Evolutionary conservation across 176 grass and related monocot species (phyloP).

Genomic region (Themeda triandra): DNA sequence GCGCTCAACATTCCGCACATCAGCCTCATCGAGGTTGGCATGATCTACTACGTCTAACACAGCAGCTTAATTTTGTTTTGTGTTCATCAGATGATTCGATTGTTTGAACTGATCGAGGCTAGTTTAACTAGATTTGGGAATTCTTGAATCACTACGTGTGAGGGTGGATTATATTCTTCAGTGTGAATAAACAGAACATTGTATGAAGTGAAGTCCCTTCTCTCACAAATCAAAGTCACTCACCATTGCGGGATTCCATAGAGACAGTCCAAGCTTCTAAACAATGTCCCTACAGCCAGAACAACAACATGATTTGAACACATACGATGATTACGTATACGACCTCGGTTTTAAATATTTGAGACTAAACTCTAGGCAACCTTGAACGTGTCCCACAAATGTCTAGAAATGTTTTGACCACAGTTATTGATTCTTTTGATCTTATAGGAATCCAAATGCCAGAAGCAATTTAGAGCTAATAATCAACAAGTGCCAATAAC

Average conservation of each 20-base stretch:
- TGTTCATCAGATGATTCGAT: not conserved
- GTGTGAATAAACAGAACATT: slow-evolving; percentile 1
- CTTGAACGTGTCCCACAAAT: no score
- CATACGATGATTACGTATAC: no score
- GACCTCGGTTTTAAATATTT: no score
- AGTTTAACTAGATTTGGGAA: not conserved
- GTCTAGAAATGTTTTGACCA: no score
- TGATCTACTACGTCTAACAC: slow-evolving; percentile 73
- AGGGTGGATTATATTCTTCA: not conserved
- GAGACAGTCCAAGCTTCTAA: no score
- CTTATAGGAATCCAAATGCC: no score
- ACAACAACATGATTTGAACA: no score
- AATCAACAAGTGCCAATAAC: no score
- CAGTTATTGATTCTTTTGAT: no score
- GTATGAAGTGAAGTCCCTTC: not conserved
- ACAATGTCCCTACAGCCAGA: no score
- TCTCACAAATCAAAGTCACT: not conserved
- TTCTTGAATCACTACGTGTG: not conserved
- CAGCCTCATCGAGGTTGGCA: slow-evolving; percentile 72
- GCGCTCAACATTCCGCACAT: slow-evolving; percentile 62
- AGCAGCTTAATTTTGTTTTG: not conserved
- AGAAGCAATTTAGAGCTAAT: no score
- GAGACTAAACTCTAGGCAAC: no score
- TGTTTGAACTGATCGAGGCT: not conserved
- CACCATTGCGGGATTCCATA: not conserved